Conservation (phyloP, 495 filamentous ascomycete species). For the Usnea hakonensis region DNA sequence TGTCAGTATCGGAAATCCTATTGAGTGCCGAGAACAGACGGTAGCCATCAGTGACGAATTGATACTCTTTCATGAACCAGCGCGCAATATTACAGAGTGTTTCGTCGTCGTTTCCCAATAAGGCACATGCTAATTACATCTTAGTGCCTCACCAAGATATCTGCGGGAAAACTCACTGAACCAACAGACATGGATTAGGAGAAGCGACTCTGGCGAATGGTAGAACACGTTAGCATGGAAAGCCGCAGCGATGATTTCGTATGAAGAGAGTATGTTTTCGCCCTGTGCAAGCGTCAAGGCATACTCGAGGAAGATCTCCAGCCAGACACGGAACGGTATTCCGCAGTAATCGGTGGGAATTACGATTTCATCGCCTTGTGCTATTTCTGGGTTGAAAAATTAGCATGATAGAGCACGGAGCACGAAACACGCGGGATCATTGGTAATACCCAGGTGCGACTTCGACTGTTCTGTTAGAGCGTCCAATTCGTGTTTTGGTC, state of each 20-base stretch:
- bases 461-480: slow-evolving; percentile 3
- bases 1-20: slow-evolving; percentile 48
- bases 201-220: slow-evolving; percentile 54
- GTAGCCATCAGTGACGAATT: slow-evolving; percentile 77
- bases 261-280: slow-evolving; percentile 55
- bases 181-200: slow-evolving; percentile 73
- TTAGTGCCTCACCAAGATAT: slow-evolving; percentile 19
- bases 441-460: slow-evolving; percentile 8
- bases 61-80: slow-evolving; percentile 80
- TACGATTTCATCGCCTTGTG: slow-evolving; percentile 17
- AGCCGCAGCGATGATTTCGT: slow-evolving; percentile 65
- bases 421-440: background rate
- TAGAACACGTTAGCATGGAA: slow-evolving; percentile 73
- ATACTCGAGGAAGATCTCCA: slow-evolving; percentile 85
- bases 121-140: slow-evolving; percentile 57
- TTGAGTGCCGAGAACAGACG: slow-evolving; percentile 68
- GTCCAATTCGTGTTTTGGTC: slow-evolving; percentile 22
- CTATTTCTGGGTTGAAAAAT: slow-evolving; percentile 19
- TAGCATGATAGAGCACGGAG: background rate
- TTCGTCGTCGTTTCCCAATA: slow-evolving; percentile 72
- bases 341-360: slow-evolving; percentile 64
- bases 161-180: slow-evolving; percentile 46
- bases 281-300: slow-evolving; percentile 61
- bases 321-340: slow-evolving; percentile 73
- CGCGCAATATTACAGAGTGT: slow-evolving; percentile 58